phyloP scores from a whole-genome alignment of 2,329 filamentous ascomycete species.

The Phialophora macrospora region DNA sequence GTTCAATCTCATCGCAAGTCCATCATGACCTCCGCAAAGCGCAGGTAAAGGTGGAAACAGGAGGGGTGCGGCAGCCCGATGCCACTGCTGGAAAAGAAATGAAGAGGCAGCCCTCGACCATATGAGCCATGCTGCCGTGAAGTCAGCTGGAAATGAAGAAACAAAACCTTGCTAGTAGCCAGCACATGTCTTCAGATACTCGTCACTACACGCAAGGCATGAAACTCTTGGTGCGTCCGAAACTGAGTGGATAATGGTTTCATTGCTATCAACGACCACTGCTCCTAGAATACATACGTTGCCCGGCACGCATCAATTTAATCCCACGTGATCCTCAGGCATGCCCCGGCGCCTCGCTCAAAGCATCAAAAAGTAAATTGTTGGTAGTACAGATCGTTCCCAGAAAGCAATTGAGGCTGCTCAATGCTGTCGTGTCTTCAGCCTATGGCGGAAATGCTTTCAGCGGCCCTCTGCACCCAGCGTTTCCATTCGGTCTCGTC shows the following conservation, averaged over 20 bases:
- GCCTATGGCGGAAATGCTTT: slow-evolving; percentile 42
- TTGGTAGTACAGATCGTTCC: slow-evolving; percentile 28
- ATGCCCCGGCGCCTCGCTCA: slow-evolving; percentile 36
- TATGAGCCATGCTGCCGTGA: not conserved
- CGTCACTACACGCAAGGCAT: not conserved
- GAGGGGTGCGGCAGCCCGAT: not conserved
- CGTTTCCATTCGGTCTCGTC: slow-evolving; percentile 59
- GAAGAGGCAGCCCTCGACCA: not conserved
- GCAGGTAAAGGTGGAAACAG: not conserved
- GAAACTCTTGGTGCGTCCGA: not conserved
- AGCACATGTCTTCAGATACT: not conserved
- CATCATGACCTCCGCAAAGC: slow-evolving; percentile 2
- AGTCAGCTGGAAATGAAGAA: not conserved
- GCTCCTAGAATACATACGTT: slow-evolving; percentile 8
- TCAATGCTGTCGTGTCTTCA: slow-evolving; percentile 16
- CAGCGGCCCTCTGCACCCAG: slow-evolving; percentile 47
- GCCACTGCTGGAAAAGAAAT: not conserved
- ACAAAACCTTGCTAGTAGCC: not conserved
- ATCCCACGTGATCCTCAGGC: not conserved
- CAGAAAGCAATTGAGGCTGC: slow-evolving; percentile 27
- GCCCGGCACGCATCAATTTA: not conserved
- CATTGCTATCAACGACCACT: slow-evolving; percentile 11
- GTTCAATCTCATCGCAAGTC: not conserved
- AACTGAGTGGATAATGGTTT: slow-evolving; percentile 7
- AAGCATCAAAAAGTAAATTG: slow-evolving; percentile 19